A percentile compares a stretch with the other conserved stretches of the same genome.
phyloP scores from a whole-genome alignment of 345 rosid species.

The Populus tremula region DNA sequence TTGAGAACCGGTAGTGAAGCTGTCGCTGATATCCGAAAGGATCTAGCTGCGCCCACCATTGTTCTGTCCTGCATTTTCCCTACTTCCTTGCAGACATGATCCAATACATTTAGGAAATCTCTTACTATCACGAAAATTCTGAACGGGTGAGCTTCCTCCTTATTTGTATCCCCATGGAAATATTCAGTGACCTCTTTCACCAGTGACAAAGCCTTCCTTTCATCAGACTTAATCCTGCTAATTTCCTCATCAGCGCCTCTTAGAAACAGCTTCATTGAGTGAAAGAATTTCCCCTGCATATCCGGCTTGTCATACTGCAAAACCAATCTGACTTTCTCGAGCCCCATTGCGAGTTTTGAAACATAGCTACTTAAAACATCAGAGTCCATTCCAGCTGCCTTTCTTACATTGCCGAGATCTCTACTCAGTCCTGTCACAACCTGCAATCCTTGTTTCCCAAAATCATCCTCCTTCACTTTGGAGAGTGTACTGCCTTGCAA shows the following conservation, averaged over 20 bases:
- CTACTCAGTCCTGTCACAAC: constrained; percentile 85
- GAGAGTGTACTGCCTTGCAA: constrained; percentile 26
- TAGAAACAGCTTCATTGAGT: constrained; percentile 63
- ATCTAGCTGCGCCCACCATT: constrained; percentile 73
- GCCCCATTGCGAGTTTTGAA: constrained; percentile 78
- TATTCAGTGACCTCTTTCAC: constrained; percentile 94
- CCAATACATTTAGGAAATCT: constrained; percentile 73
- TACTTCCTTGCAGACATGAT: constrained; percentile 94
- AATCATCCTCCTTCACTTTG: constrained; percentile 51
- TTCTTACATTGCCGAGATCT: constrained; percentile 80
- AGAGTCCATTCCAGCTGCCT: constrained; percentile 94
- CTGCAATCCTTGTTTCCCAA: constrained; percentile 82
- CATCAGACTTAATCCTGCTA: constrained; percentile 57
- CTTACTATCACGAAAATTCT: constrained; percentile 89
- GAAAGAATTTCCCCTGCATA: constrained; percentile 62
- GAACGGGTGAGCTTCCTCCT: constrained; percentile 92
- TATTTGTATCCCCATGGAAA: constrained; percentile 80
- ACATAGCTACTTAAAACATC: constrained; percentile 87
- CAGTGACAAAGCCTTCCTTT: constrained; percentile 63
- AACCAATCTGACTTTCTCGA: constrained; percentile 66
- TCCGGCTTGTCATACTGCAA: constrained; percentile 66
- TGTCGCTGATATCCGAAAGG: constrained; percentile 71
- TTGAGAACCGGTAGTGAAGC: constrained; percentile 82
- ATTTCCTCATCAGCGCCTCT: constrained; percentile 86
- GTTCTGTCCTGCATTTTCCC: constrained; percentile 78